Evolutionary conservation across 2,329 filamentous ascomycete species (phyloP).

Genomic region (Fonsecaea pedrosoi): DNA sequence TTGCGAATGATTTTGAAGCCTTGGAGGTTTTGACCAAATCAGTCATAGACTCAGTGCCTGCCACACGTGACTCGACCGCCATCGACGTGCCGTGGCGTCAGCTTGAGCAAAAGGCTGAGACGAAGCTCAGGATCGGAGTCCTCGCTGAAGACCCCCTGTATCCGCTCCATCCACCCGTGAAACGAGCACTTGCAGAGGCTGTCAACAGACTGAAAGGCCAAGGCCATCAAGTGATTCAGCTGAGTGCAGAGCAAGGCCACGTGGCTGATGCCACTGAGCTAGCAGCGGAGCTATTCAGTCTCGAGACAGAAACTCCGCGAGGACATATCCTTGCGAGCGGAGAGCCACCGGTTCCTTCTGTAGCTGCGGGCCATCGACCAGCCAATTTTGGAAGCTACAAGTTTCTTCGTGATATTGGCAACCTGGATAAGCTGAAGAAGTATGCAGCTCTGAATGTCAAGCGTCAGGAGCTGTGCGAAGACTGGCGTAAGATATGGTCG

Average conservation of each 20-base stretch:
- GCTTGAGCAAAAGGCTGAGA: constrained; percentile 24
- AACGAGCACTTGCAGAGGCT: constrained; percentile 51
- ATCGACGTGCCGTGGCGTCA: constrained; percentile 41
- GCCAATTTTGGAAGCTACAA: constrained; percentile 33
- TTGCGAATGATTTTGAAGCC: constrained; percentile 41
- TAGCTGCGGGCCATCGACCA: constrained; percentile 18
- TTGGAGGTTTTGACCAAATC: constrained; percentile 39
- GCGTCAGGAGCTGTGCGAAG: constrained; percentile 45
- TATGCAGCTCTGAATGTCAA: constrained; percentile 53
- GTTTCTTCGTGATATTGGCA: constrained; percentile 42
- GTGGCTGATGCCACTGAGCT: constrained; percentile 37
- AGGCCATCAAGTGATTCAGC: constrained; percentile 53
- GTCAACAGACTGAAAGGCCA: constrained; percentile 61
- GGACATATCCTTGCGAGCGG: constrained; percentile 38
- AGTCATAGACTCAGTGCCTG: constrained; percentile 38
- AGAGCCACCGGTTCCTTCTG: constrained; percentile 41
- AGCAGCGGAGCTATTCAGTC: constrained; percentile 39
- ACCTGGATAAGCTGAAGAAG: constrained; percentile 47
- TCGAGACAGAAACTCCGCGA: constrained; percentile 33
- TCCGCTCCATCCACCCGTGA: constrained; percentile 62
- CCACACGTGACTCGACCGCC: constrained; percentile 39
- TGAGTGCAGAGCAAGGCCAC: constrained; percentile 28
- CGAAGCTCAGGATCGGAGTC: constrained; percentile 56
- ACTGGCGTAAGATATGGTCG: constrained; percentile 53
- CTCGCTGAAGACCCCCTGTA: constrained; percentile 56